These are phyloP conservation scores for Mycena leptocephala DNA, from an alignment of 768 basidiomycete genomes.

Conservation along the genomic window DNA sequence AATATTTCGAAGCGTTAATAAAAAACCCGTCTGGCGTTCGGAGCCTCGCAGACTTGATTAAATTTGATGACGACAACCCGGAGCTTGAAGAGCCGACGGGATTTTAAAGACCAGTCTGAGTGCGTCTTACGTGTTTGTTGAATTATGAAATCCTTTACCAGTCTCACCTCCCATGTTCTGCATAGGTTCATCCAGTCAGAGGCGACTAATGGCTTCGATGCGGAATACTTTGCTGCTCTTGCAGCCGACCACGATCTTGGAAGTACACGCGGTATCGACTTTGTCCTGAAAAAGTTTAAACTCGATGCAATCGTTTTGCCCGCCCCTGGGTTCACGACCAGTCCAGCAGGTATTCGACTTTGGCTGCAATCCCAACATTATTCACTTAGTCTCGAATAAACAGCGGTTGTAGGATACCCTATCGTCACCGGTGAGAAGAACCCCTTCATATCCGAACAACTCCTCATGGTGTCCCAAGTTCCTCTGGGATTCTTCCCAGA, in stretches of 20 bases:
- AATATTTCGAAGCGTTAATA: slow-evolving; percentile 63
- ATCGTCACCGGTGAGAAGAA: slow-evolving; percentile 70
- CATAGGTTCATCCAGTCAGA: slow-evolving; percentile 56
- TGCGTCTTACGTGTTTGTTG: slow-evolving; percentile 34
- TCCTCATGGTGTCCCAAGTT: slow-evolving; percentile 51
- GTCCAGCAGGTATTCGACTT: slow-evolving; percentile 53
- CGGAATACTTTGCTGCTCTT: slow-evolving; percentile 62
- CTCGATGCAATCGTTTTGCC: slow-evolving; percentile 72
- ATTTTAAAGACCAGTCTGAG: slow-evolving; percentile 54
- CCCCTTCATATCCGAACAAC: neutral
- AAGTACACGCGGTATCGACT: slow-evolving; percentile 69
- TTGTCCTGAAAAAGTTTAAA: slow-evolving; percentile 59
- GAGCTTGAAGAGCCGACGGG: slow-evolving; percentile 62
- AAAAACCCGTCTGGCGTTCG: slow-evolving; percentile 72
- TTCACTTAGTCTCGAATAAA: neutral
- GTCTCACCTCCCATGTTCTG: neutral
- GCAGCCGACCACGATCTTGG: slow-evolving; percentile 64
- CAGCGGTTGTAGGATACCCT: slow-evolving; percentile 77
- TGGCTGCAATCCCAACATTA: neutral
- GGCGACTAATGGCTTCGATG: slow-evolving; percentile 59
- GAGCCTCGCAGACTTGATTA: slow-evolving; percentile 71
- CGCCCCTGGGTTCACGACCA: slow-evolving; percentile 55
- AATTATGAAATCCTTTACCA: neutral
- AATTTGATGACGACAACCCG: slow-evolving; percentile 69
- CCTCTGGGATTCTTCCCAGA: slow-evolving; percentile 75